Conservation (phyloP, 176 grass and related monocot genomes). For the Triticum turgidum region DNA sequence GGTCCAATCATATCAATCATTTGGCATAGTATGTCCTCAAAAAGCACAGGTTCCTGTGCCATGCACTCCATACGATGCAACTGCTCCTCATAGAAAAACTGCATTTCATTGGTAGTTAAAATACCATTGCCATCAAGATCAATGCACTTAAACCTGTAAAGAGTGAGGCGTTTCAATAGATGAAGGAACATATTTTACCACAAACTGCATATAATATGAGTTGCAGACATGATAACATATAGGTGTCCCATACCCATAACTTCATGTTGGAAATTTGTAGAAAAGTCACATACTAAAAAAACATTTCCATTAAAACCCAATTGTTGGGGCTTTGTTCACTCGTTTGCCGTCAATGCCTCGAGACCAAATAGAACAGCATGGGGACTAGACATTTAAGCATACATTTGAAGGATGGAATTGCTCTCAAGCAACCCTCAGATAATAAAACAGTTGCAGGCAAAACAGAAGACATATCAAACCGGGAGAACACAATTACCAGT, state of each 20-base stretch:
- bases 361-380: background rate
- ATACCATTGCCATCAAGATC: slow-evolving; percentile 99
- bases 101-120: slow-evolving; percentile 90
- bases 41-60: slow-evolving; percentile 97
- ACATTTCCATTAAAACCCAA: background rate
- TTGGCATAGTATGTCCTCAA: slow-evolving; percentile 98
- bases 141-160: slow-evolving; percentile 97
- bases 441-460: slow-evolving; percentile 9
- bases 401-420: slow-evolving; percentile 11
- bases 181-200: background rate
- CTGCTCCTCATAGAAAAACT: slow-evolving; percentile 99
- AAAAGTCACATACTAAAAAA: background rate
- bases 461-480: slow-evolving; percentile 18
- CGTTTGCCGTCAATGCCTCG: background rate
- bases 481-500: slow-evolving; percentile 64
- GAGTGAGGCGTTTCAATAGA: slow-evolving; percentile 15
- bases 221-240: background rate
- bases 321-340: background rate
- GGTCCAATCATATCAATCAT: slow-evolving; percentile 99
- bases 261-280: background rate
- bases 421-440: background rate
- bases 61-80: slow-evolving; percentile 99
- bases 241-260: background rate
- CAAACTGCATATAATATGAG: background rate
- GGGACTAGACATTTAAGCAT: background rate